phyloP scores from a whole-genome alignment of 441 rosid species.

The Populus hybrid region DNA sequence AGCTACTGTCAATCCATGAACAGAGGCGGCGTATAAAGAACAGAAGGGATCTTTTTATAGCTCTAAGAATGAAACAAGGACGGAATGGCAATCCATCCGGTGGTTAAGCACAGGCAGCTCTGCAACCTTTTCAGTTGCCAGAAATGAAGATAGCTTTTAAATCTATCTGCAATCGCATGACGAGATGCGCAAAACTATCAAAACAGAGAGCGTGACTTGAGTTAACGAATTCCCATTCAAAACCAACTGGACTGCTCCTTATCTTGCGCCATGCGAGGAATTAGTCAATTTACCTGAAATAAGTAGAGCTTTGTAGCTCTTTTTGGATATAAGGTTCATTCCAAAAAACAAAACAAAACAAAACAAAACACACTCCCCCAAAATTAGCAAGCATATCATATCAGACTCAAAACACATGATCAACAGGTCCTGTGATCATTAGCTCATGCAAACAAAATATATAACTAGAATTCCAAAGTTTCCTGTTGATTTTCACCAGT shows the following conservation, averaged over 20 bases:
- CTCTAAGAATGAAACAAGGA: background rate
- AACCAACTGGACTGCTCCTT: background rate
- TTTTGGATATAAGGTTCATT: background rate
- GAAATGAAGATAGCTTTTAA: background rate
- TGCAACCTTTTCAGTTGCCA: background rate
- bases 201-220: background rate
- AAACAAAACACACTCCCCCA: no score
- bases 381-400: background rate
- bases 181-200: background rate
- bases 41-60: background rate
- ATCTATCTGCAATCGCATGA: background rate
- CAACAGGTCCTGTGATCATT: constrained; percentile 4
- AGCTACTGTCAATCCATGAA: no score
- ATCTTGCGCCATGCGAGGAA: background rate
- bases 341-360: no score
- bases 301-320: background rate
- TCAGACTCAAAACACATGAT: background rate
- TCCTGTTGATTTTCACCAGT: background rate
- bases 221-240: background rate
- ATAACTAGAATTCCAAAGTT: background rate
- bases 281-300: background rate
- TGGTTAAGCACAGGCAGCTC: background rate
- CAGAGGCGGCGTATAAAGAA: no score
- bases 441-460: constrained; percentile 18
- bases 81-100: background rate